A percentile compares a stretch with the other conserved stretches of the same genome.
phyloP scores from a whole-genome alignment of 345 rosid genomes.

The Eucalyptus coolabah region DNA sequence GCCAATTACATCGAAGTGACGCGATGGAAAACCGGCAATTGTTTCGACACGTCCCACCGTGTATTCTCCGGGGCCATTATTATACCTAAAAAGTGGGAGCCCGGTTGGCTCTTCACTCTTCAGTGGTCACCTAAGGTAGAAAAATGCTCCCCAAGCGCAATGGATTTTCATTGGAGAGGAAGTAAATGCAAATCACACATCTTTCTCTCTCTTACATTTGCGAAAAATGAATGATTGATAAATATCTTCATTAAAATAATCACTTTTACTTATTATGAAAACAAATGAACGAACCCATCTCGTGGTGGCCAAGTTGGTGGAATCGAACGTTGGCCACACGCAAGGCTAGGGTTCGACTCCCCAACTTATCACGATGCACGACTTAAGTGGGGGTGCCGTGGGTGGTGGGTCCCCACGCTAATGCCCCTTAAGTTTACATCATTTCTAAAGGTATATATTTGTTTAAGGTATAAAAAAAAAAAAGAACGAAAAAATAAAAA shows the following conservation, averaged over 20 bases:
- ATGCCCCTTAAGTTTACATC: rapidly evolving
- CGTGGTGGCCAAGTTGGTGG: too few relatives aligned
- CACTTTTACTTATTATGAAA: rapidly evolving
- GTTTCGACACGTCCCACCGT: not conserved
- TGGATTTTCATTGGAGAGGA: not conserved
- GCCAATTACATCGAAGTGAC: not conserved
- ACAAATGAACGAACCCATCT: not conserved
- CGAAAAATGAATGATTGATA: not conserved
- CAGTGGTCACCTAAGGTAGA: not conserved
- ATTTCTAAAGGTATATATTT: too few relatives aligned
- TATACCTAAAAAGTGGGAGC: not conserved
- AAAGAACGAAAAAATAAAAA: not conserved
- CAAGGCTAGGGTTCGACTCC: too few relatives aligned
- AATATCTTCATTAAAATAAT: not conserved
- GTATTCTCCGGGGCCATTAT: not conserved
- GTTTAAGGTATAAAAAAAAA: too few relatives aligned
- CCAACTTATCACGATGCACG: too few relatives aligned
- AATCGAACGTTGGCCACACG: too few relatives aligned
- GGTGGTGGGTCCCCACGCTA: rapidly evolving
- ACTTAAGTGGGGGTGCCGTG: too few relatives aligned
- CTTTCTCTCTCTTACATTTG: not conserved
- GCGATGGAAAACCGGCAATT: not conserved
- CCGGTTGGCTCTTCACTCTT: not conserved
- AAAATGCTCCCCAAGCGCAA: not conserved
- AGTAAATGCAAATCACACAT: not conserved